Evolutionary conservation across 495 filamentous ascomycete species (phyloP).

Genomic region (Trichoderma gamsii): DNA sequence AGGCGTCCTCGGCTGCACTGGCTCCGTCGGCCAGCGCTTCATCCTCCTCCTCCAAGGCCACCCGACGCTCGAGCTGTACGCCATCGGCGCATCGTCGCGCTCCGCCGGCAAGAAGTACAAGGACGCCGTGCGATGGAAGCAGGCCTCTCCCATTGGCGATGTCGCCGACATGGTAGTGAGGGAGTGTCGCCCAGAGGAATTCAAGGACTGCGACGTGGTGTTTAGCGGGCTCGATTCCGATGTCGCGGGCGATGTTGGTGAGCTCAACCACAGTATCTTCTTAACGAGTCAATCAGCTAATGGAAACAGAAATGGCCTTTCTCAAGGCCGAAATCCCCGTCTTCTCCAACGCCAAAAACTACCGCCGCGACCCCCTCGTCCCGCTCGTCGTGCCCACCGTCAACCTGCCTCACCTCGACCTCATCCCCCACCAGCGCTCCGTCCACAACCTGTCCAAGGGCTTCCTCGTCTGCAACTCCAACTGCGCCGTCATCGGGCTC

Average conservation of each 20-base stretch:
- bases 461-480: conserved; percentile 83
- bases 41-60: conserved; percentile 76
- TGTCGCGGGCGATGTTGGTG: conserved; percentile 73
- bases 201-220: conserved; percentile 79
- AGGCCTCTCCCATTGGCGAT: conserved; percentile 63
- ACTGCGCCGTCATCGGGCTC: conserved; percentile 84
- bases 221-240: conserved; percentile 84
- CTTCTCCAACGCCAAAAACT: conserved; percentile 88
- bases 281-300: too few species aligned
- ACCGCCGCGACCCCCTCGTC: conserved; percentile 74
- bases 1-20: conserved; percentile 68
- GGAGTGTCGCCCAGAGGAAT: conserved; percentile 67
- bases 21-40: conserved; percentile 81
- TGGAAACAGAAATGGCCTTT: conserved; percentile 68
- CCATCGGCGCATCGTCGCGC: conserved; percentile 70
- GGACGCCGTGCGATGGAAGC: conserved; percentile 82
- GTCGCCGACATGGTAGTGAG: conserved; percentile 65
- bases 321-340: conserved; percentile 70
- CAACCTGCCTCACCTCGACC: conserved; percentile 68
- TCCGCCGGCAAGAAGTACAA: conserved; percentile 79
- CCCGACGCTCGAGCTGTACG: conserved; percentile 67
- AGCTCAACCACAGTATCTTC: too few species aligned
- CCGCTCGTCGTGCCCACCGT: conserved; percentile 81
- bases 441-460: conserved; percentile 63
- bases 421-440: conserved; percentile 70